Evolutionary conservation across 306 rosid genomes (phyloP).

Genomic region (Quercus mongolica): DNA sequence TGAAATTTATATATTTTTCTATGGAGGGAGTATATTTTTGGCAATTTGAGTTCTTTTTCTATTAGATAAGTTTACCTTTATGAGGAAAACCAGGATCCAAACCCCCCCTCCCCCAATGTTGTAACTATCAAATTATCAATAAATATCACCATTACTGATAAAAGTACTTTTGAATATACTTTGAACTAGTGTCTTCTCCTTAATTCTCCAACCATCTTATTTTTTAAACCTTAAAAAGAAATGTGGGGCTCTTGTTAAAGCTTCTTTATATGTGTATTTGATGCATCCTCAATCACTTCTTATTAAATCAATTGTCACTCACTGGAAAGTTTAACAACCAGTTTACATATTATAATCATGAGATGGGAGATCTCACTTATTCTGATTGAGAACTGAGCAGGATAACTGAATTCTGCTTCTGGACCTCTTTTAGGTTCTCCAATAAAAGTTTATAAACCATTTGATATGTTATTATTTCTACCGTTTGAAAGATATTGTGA

Average conservation of each 20-base stretch:
- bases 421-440: neutral
- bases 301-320: neutral
- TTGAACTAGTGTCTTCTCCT: neutral
- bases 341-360: neutral
- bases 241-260: neutral
- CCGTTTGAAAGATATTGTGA: conserved; percentile 1
- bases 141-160: neutral
- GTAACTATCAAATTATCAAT: too few relatives aligned
- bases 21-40: neutral
- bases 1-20: too few relatives aligned
- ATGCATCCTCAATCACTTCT: neutral
- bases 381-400: neutral
- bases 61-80: neutral
- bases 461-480: neutral
- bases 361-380: neutral
- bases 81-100: too few relatives aligned
- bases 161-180: neutral
- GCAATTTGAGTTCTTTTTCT: neutral
- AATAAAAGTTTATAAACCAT: neutral
- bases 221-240: neutral
- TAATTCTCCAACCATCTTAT: neutral
- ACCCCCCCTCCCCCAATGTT: too few relatives aligned
- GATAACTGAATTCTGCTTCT: neutral
- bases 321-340: neutral
- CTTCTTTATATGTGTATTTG: neutral